Evolutionary conservation across 2,329 filamentous ascomycete species (phyloP).

Genomic region (Claviceps capensis): DNA sequence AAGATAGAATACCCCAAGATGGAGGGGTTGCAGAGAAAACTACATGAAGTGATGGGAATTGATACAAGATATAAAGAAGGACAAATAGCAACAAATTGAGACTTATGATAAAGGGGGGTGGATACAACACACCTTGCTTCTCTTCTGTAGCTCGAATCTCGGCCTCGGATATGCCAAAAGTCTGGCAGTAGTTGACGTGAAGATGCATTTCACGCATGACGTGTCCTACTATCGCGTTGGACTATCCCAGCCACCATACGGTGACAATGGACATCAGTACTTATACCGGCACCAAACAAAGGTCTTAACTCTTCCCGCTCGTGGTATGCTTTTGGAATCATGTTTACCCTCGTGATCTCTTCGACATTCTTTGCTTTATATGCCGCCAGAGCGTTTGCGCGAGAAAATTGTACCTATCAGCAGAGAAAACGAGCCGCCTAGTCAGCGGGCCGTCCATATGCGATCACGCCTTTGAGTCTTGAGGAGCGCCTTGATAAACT

Average conservation of each 20-base stretch:
- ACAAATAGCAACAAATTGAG: not conserved
- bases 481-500: not conserved
- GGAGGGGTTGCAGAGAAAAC: not conserved
- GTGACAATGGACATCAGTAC: not conserved
- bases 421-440: not conserved
- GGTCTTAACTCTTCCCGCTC: not conserved
- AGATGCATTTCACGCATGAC: conserved; percentile 69
- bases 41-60: too few species aligned
- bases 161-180: conserved; percentile 61
- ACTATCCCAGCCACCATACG: conserved; percentile 12
- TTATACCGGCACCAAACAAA: too few species aligned
- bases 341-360: conserved; percentile 50
- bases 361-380: conserved; percentile 69
- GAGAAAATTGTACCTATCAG: conserved; percentile 64
- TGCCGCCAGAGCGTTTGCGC: conserved; percentile 70
- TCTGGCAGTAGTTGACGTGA: conserved; percentile 69
- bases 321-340: not conserved
- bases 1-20: not conserved
- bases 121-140: conserved; percentile 39
- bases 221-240: conserved; percentile 51
- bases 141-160: conserved; percentile 65
- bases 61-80: not conserved
- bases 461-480: too few species aligned
- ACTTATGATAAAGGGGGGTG: not conserved
- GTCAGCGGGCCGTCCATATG: not conserved